Evolutionary conservation across 2,329 filamentous ascomycete genomes (phyloP).

Genomic region (Apiospora koreana): DNA sequence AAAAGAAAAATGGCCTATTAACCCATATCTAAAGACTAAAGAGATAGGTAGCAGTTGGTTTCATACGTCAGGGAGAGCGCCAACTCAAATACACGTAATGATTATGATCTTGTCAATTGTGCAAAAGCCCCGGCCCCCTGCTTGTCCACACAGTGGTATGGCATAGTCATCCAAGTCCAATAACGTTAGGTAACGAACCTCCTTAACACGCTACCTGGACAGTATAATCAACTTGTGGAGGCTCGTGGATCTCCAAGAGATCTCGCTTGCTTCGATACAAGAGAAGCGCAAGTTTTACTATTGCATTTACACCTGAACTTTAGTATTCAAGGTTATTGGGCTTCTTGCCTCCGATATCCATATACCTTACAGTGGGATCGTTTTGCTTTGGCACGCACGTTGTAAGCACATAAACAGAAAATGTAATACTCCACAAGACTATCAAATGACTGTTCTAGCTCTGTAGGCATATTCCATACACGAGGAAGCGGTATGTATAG

Average conservation of each 20-base stretch:
- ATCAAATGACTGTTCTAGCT: not conserved
- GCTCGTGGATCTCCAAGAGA: not conserved
- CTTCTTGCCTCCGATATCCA: not conserved
- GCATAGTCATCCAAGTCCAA: not conserved
- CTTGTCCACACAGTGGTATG: not conserved
- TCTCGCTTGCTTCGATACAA: not conserved
- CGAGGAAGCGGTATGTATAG: not conserved
- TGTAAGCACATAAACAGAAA: not conserved
- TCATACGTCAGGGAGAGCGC: not conserved
- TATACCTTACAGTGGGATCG: not conserved
- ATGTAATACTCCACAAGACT: no score
- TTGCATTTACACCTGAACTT: not conserved
- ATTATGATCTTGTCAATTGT: not conserved
- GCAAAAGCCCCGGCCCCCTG: not conserved
- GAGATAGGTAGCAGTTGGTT: not conserved
- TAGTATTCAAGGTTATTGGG: not conserved
- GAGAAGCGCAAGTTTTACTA: not conserved
- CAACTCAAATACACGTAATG: not conserved
- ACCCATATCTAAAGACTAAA: not conserved
- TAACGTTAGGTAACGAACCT: not conserved
- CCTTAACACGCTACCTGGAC: not conserved
- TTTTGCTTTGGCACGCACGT: not conserved
- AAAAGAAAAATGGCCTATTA: not conserved
- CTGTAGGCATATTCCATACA: not conserved
- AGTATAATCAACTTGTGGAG: no score